These are phyloP conservation scores for Rhododendron simsii DNA, from an alignment of 148 eudicot genomes.

Conservation along the genomic window DNA sequence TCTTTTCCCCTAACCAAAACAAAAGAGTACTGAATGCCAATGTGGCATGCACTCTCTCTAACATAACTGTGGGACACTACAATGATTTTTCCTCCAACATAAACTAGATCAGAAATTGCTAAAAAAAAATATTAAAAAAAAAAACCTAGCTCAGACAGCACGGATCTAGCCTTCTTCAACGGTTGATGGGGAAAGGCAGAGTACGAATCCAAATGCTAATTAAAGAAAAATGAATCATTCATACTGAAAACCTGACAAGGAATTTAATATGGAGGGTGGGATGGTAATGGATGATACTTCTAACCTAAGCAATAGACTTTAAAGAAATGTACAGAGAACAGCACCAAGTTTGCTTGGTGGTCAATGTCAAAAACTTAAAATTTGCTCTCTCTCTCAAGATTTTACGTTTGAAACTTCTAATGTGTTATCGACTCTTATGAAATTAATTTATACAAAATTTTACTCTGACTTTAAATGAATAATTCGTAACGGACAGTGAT, in stretches of 20 bases:
- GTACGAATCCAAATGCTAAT: neutral
- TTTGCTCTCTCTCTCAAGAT: no score
- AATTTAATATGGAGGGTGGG: neutral
- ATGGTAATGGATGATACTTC: neutral
- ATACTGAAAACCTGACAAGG: neutral
- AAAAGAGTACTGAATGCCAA: no score
- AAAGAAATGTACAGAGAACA: neutral
- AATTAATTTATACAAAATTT: no score
- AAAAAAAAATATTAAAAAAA: no score
- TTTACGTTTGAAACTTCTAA: no score
- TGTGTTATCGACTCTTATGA: no score
- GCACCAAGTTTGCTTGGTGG: neutral
- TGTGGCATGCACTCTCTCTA: no score
- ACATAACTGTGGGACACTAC: no score
- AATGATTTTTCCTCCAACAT: no score
- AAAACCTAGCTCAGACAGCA: neutral
- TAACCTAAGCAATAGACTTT: neutral
- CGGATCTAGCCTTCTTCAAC: neutral
- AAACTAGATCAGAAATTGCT: no score
- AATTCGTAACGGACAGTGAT: no score
- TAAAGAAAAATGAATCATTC: neutral
- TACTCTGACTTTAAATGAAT: no score
- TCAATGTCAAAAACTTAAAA: neutral
- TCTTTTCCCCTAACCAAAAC: neutral
- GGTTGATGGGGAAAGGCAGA: neutral